These are phyloP conservation scores for Colletotrichum sublineola DNA, from an alignment of 2,329 filamentous ascomycete species.

Conservation along the genomic window DNA sequence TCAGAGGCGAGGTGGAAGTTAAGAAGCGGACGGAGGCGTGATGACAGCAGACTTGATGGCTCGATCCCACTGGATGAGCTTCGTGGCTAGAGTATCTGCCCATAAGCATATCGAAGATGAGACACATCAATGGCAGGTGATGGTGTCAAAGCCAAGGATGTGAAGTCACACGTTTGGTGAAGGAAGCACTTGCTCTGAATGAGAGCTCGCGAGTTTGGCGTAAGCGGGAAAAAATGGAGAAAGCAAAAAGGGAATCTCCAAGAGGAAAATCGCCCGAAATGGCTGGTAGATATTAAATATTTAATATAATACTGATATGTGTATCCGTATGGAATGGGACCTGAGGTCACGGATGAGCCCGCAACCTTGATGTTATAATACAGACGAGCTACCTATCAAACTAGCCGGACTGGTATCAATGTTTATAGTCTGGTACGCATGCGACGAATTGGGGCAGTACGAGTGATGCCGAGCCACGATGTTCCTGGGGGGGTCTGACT, in stretches of 20 bases:
- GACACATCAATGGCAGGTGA: no score
- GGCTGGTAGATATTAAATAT: neutral
- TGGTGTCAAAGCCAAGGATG: neutral
- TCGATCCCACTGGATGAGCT: neutral
- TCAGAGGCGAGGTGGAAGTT: conserved; percentile 21
- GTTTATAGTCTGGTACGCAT: conserved; percentile 12
- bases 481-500: neutral
- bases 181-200: neutral
- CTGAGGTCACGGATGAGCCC: conserved; percentile 57
- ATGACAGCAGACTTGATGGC: no score
- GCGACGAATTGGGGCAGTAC: neutral
- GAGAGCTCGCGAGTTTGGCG: no score
- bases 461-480: neutral
- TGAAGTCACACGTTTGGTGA: no score
- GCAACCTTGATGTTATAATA: conserved; percentile 75
- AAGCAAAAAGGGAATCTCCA: no score
- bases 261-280: neutral
- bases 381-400: conserved; percentile 81
- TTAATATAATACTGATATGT: rapidly evolving
- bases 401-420: conserved; percentile 61
- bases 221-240: neutral
- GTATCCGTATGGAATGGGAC: no score
- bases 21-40: neutral
- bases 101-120: no score
- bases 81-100: neutral